Evolutionary conservation across 805 yeast genomes (phyloP), one percentile per base, ranked within the genome.

Genomic region (Lipomyces mesembrius): DNA sequence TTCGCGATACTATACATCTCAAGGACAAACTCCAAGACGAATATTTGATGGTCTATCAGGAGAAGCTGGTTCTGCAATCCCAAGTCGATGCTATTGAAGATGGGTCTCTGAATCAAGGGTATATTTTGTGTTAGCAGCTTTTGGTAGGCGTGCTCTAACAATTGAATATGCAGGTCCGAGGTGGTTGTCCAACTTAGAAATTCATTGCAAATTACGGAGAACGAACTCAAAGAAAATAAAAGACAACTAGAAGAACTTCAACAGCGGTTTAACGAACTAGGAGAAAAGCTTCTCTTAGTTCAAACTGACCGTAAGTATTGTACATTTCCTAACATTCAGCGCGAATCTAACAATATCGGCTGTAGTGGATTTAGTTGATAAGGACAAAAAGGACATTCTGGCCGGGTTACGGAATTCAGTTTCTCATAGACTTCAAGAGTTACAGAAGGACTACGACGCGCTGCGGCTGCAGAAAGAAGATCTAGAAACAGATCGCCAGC

Each of bases 11-110:
- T 12, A 32, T 65, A 14, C 53, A 65, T 27, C 29, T 14, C 2
- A 62, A 62, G 34, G 59, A 59, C 22, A 60, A 66, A 46, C 54
- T 66, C n/a, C 64, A 66, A 52, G 57, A 60, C 12, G 66, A 66
- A 27, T 62, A 53, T 32, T 17, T 62, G 49, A 56, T 43, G n/a
- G 62, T 65, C 8, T 65, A 58, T 37, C 62, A 58, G n/a, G 68
- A 65, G 61, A 65, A 65, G 43, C 57, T 59, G 14, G 63, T 35
- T 4, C 49, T 65, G 22, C 65, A 65, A 32, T 22, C 68, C 11
- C 65, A 58, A n/a, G 46, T 65, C 25, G 65, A 65, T 17, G 65
- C 65, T 3, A 20, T 65, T 29, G 60, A 61, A 34, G 58, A 61
- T 43, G 60, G 43, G 34, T n/a, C 53, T 14, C 55, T 39, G 27